Evolutionary conservation across 768 basidiomycete genomes (phyloP).

Genomic region (Sarcomyxa edulis): DNA sequence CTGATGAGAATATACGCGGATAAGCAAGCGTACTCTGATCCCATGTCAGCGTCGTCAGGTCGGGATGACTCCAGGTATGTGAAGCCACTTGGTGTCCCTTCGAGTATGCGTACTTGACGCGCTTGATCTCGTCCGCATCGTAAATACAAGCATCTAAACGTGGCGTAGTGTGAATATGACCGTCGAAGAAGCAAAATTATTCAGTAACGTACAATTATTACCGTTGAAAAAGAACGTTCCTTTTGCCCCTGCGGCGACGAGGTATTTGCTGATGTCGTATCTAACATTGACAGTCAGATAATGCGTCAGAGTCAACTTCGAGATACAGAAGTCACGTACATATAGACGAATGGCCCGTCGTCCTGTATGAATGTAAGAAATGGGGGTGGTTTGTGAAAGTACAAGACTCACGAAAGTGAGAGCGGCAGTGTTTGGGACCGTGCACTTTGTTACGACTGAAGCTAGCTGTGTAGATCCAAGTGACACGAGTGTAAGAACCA

Average conservation of each 20-base stretch:
- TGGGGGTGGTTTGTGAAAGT: not conserved
- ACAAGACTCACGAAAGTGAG: conserved; percentile 32
- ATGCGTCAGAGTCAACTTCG: not conserved
- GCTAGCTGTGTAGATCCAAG: too few species aligned
- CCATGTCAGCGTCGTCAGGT: conserved; percentile 28
- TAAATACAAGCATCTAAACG: conserved; percentile 39
- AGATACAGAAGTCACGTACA: conserved; percentile 16
- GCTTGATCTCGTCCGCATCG: conserved; percentile 15
- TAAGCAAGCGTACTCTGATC: conserved; percentile 19
- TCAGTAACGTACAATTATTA: conserved; percentile 14
- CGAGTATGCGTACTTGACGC: conserved; percentile 30
- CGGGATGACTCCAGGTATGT: conserved; percentile 42
- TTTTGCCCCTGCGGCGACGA: conserved; percentile 16
- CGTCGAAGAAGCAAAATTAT: not conserved
- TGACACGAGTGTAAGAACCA: too few species aligned
- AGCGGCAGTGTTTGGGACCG: conserved; percentile 31
- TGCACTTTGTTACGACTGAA: conserved; percentile 29
- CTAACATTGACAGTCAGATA: conserved; percentile 20
- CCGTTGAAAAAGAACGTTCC: conserved; percentile 25
- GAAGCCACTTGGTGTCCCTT: conserved; percentile 37
- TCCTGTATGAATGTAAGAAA: conserved; percentile 29
- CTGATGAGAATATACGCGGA: not conserved
- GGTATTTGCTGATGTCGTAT: conserved; percentile 24
- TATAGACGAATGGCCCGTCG: conserved; percentile 35
- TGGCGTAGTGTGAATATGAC: not conserved